Percentiles rank a stretch among this genome's conserved stretches.
These are phyloP conservation scores for Polygonum aviculare DNA, from an alignment of 148 eudicot genomes.

Conservation along the genomic window DNA sequence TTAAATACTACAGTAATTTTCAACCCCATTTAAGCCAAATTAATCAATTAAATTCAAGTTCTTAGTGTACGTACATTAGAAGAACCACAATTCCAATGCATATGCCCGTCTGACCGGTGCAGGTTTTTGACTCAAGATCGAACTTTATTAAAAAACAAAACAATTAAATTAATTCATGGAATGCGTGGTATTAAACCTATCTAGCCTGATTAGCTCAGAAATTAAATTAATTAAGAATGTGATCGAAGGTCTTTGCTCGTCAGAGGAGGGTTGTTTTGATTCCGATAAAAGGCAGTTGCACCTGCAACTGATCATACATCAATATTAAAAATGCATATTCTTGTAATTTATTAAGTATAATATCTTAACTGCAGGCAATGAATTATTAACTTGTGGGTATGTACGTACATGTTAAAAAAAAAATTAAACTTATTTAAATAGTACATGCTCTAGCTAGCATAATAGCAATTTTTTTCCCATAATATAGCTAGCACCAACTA, in stretches of 20 bases:
- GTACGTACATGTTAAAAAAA: neutral
- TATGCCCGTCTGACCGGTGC: neutral
- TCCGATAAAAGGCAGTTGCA: slow-evolving; percentile 6
- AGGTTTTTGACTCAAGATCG: neutral
- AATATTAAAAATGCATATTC: neutral
- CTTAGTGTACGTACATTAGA: slow-evolving; percentile 3
- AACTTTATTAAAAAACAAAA: neutral
- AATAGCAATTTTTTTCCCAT: too few species aligned
- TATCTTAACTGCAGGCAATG: neutral
- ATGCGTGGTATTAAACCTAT: neutral
- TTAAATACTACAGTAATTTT: neutral
- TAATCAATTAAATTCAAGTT: neutral
- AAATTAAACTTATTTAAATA: too few species aligned
- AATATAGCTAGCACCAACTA: too few species aligned
- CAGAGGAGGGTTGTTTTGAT: slow-evolving; percentile 8
- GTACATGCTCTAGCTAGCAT: too few species aligned
- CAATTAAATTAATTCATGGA: neutral
- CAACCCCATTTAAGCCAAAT: neutral
- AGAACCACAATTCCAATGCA: neutral
- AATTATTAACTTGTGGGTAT: slow-evolving; percentile 1
- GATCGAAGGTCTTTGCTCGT: neutral
- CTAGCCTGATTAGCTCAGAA: neutral
- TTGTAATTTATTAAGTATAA: neutral
- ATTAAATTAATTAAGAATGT: neutral
- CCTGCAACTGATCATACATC: slow-evolving; percentile 6